These are phyloP conservation scores for Physcomitrellopsis africana DNA, from an alignment of 225 moss, liverwort and hornwort genomes.

Conservation along the genomic window DNA sequence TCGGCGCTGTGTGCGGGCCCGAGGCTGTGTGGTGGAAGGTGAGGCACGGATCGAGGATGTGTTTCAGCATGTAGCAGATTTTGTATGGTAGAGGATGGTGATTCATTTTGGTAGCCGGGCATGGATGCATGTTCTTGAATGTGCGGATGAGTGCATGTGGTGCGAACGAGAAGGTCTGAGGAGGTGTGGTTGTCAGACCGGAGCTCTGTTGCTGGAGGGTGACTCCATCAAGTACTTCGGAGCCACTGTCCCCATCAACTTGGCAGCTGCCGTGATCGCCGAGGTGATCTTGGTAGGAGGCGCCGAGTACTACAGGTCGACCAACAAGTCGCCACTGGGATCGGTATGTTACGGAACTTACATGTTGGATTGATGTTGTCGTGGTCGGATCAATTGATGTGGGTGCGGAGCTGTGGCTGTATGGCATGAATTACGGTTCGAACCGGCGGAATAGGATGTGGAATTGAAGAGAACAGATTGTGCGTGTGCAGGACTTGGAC, in stretches of 20 bases:
- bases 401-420: neutral
- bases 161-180: neutral
- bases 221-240: conserved; percentile 75
- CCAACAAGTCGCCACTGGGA: conserved; percentile 84
- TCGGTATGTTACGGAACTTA: conserved; percentile 44
- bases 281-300: conserved; percentile 82
- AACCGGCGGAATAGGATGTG: too few relatives aligned
- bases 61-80: too few relatives aligned
- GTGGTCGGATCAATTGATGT: neutral
- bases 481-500: conserved; percentile 57
- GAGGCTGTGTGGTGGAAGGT: conserved; percentile 88
- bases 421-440: too few relatives aligned
- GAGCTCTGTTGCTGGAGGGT: conserved; percentile 74
- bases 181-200: conserved; percentile 45
- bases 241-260: conserved; percentile 74
- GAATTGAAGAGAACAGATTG: neutral
- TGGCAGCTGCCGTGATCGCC: conserved; percentile 58
- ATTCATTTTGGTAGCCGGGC: too few relatives aligned
- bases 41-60: neutral
- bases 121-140: too few relatives aligned
- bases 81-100: too few relatives aligned
- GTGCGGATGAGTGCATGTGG: too few relatives aligned
- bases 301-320: conserved; percentile 85
- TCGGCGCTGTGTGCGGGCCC: conserved; percentile 76
- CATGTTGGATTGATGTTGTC: neutral